Evolutionary conservation across 257 asterid species (phyloP), one percentile per base, ranked within the genome.

Genomic region (Salvia splendens): DNA sequence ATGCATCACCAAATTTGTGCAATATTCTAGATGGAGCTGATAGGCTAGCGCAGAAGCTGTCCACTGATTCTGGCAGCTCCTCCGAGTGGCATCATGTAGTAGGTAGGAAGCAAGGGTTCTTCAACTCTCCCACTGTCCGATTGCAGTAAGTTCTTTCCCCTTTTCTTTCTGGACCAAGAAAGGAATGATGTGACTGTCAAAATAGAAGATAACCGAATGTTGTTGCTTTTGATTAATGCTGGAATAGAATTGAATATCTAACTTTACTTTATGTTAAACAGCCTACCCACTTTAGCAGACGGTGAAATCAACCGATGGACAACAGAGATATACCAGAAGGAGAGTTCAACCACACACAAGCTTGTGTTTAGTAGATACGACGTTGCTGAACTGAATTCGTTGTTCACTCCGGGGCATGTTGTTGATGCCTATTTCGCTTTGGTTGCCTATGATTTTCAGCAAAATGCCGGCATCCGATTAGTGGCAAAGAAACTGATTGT

Each of bases 1-100:
- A 86, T 77, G 95, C 94, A 52, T 53, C 93, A 5, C 79, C 83
- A 30, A 69, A 64, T 69, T 75, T 91, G 53, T 84, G 92, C 74
- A 61, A 61, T 64, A 62, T 89, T 80, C 77, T 94, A 24, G 98
- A 94, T 0, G 67, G 52, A 50, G 75, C 71, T 82, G 96, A 94
- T 74, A 54, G 65, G 33, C 82, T 75, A 68, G 96, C 92, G 67
- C 77, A 72, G 52, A 84, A 80, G 68, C 73, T 83, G 42, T 85
- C 88, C 8, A 50, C 62, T 63, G 93, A 85, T 61, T 88, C 87
- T 48, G 86, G 93, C 70, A 87, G 95, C 81, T 68, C 51, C 48
- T 91, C 99, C 52, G 95, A 87, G 40, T 94, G 99, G 98, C 82
- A 91, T 80, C 85, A 86, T 70, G 82, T 81, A 48, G 92, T 94